Conservation (phyloP, 176 grass and related monocot species). For the Echinochloa phyllopogon region DNA sequence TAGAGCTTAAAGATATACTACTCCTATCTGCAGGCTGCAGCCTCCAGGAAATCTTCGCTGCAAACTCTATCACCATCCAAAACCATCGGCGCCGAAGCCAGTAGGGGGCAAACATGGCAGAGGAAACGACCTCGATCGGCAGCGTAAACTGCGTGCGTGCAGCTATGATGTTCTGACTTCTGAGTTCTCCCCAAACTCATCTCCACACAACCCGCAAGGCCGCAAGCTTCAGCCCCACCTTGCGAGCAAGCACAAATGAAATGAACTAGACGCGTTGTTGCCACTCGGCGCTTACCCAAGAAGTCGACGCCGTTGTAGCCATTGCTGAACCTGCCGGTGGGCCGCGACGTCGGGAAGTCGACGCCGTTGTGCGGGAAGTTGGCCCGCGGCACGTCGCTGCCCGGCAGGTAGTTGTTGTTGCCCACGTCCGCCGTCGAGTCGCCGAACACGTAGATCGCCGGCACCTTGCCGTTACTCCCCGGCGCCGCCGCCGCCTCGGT, state of each 20-base stretch:
- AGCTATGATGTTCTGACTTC: background rate
- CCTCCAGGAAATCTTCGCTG: background rate
- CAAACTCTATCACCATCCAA: background rate
- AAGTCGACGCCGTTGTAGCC: constrained; percentile 64
- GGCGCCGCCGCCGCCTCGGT: background rate
- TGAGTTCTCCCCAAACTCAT: background rate
- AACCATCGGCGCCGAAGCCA: background rate
- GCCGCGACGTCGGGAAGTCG: constrained; percentile 57
- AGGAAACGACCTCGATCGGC: background rate
- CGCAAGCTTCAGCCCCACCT: background rate
- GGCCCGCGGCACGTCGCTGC: constrained; percentile 51
- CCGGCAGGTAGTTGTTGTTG: constrained; percentile 65
- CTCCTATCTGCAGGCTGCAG: too few species aligned
- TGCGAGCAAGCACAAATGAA: background rate
- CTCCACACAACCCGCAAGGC: background rate
- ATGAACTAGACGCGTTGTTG: background rate
- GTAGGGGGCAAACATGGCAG: background rate
- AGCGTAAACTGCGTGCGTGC: background rate
- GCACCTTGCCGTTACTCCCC: constrained; percentile 8
- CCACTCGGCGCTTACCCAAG: constrained; percentile 34
- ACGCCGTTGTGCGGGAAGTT: constrained; percentile 75
- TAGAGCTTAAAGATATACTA: too few species aligned
- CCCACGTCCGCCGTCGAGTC: constrained; percentile 73
- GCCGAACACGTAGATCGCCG: constrained; percentile 65
- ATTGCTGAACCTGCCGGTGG: constrained; percentile 67